These are phyloP conservation scores for Silene vulgaris DNA, from an alignment of 179 eudicot species.

Conservation along the genomic window DNA sequence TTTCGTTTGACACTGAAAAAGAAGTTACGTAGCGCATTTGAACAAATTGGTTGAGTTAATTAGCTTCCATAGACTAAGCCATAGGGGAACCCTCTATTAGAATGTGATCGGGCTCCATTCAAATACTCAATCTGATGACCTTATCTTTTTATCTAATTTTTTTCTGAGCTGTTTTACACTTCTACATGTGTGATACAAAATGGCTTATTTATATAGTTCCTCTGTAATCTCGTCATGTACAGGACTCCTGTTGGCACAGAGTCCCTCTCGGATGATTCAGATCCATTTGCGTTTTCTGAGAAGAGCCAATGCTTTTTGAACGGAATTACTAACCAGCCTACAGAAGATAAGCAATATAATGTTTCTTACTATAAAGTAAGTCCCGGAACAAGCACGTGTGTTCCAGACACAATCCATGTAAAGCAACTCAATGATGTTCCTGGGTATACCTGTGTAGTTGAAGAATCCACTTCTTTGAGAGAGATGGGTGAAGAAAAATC, in stretches of 20 bases:
- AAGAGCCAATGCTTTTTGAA: constrained; percentile 45
- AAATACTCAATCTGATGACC: neutral
- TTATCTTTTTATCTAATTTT: neutral
- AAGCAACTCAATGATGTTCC: constrained; percentile 49
- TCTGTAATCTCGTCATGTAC: constrained; percentile 20
- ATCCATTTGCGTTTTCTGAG: constrained; percentile 61
- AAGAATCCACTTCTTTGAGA: constrained; percentile 33
- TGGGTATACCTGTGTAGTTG: constrained; percentile 47
- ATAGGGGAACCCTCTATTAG: too few species aligned
- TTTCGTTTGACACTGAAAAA: constrained; percentile 1
- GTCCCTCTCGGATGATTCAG: constrained; percentile 69
- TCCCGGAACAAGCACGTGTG: constrained; percentile 36
- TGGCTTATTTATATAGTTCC: constrained; percentile 2
- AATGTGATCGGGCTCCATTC: too few species aligned
- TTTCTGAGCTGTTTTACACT: neutral
- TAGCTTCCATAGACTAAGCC: neutral
- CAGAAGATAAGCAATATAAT: constrained; percentile 42
- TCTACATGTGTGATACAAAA: neutral
- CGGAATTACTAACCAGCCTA: constrained; percentile 38
- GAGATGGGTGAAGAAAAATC: constrained; percentile 29
- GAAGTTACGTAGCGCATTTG: neutral
- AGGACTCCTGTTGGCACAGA: constrained; percentile 88
- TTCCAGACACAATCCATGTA: constrained; percentile 37
- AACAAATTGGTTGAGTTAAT: neutral
- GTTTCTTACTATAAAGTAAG: constrained; percentile 49